Conservation (phyloP, 345 rosid genomes). For the Sonneratia caseolaris region DNA sequence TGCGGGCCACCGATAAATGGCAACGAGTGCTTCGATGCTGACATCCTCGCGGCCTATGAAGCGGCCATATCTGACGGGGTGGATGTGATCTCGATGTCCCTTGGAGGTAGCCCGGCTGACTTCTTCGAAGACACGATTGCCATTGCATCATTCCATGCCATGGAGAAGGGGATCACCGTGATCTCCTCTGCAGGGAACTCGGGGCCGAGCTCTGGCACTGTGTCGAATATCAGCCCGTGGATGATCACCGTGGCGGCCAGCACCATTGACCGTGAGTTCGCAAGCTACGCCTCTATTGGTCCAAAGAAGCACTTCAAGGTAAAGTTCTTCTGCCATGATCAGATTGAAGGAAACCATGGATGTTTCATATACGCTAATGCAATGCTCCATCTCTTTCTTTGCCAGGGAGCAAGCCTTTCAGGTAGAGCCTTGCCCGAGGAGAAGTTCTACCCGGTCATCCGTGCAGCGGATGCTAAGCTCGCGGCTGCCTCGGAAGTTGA, state of each 20-base stretch:
- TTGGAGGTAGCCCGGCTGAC: constrained; percentile 1
- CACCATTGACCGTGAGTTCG: constrained; percentile 59
- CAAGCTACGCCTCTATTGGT: constrained; percentile 34
- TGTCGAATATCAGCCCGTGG: constrained; percentile 66
- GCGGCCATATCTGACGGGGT: constrained; percentile 29
- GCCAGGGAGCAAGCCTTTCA: constrained; percentile 62
- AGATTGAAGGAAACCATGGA: background rate
- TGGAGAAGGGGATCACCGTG: constrained; percentile 11
- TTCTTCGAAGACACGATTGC: constrained; percentile 9
- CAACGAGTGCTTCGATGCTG: constrained; percentile 24
- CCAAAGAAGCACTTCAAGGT: constrained; percentile 43
- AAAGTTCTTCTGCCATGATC: background rate
- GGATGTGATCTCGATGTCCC: constrained; percentile 25
- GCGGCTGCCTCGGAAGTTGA: constrained; percentile 18
- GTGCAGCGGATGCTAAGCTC: constrained; percentile 30
- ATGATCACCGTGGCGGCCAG: constrained; percentile 67
- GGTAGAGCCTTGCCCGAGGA: constrained; percentile 19
- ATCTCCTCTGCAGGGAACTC: constrained; percentile 49
- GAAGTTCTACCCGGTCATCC: constrained; percentile 41
- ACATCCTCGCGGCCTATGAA: constrained; percentile 27
- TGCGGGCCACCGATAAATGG: constrained; percentile 18
- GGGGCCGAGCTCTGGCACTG: constrained; percentile 49
- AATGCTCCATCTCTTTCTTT: background rate
- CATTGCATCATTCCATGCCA: constrained; percentile 18
- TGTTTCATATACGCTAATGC: background rate